Percentiles rank a stretch among this genome's conserved stretches.
phyloP scores from a whole-genome alignment of 192 early-diverging fungal genomes.

The Podila epigama region DNA sequence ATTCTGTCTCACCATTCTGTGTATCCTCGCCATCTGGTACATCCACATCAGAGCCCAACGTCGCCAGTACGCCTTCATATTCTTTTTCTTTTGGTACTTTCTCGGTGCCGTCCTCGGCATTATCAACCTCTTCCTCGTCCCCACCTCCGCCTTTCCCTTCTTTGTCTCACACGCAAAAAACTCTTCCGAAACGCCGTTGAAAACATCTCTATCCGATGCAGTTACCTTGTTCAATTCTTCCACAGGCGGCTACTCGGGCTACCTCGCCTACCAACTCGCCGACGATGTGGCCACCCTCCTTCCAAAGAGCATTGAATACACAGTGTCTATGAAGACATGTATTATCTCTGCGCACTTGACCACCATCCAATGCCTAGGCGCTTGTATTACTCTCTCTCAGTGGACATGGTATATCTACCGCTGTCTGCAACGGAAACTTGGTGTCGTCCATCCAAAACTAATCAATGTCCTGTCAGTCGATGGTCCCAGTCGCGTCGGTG shows the following conservation, averaged over 20 bases:
- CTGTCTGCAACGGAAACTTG: slow-evolving; percentile 10
- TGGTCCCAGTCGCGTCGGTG: neutral
- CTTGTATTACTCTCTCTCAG: neutral
- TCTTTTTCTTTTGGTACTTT: slow-evolving; percentile 28
- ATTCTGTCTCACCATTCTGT: neutral
- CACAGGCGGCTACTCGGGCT: neutral
- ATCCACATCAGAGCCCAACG: slow-evolving; percentile 13
- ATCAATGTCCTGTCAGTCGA: neutral
- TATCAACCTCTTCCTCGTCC: slow-evolving; percentile 3
- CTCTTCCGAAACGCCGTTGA: neutral
- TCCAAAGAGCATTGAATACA: neutral
- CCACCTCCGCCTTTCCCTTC: neutral
- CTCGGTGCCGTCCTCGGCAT: slow-evolving; percentile 1
- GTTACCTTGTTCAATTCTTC: neutral
- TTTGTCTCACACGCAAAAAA: neutral
- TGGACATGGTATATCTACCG: slow-evolving; percentile 17
- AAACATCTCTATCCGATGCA: neutral
- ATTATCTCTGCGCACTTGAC: slow-evolving; percentile 15
- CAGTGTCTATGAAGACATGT: neutral
- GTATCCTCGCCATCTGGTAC: slow-evolving; percentile 7
- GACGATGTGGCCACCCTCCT: neutral
- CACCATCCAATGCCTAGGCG: slow-evolving; percentile 13
- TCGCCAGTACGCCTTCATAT: slow-evolving; percentile 20
- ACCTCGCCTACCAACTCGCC: neutral
- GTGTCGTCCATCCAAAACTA: slow-evolving; percentile 3